A percentile compares a stretch with the other conserved stretches of the same genome.
Conservation (phyloP, 305 asterid genomes). For the Solanum chacoense region DNA sequence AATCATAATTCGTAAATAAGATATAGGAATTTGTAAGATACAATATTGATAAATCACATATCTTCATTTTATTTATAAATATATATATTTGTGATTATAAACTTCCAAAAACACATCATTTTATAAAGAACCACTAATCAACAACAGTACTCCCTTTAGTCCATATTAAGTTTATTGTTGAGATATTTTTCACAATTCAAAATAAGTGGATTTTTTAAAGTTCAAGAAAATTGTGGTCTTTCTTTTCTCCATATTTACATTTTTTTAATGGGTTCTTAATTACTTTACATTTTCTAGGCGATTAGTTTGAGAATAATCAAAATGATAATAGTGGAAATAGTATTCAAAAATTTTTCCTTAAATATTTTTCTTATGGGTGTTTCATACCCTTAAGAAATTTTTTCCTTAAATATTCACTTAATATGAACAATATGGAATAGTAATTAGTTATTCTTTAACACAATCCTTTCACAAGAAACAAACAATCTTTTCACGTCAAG, state of each 20-base stretch:
- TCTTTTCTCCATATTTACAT: too few species aligned
- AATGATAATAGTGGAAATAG: background rate
- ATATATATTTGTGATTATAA: background rate
- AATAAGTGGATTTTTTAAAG: background rate
- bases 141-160: background rate
- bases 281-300: background rate
- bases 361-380: background rate
- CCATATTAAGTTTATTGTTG: background rate
- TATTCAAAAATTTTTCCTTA: rapidly evolving
- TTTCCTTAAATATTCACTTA: background rate
- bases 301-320: background rate
- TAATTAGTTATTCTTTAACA: too few species aligned
- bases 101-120: too few species aligned
- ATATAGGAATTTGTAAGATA: too few species aligned
- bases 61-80: too few species aligned
- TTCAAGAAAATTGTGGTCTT: too few species aligned
- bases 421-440: background rate
- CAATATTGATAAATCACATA: background rate
- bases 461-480: too few species aligned
- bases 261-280: background rate
- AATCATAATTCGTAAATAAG: too few species aligned
- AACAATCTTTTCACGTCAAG: background rate
- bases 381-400: background rate
- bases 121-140: background rate
- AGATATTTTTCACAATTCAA: background rate